These are phyloP conservation scores for Diplocarpon rosae DNA, from an alignment of 2,329 filamentous ascomycete species.

Conservation along the genomic window DNA sequence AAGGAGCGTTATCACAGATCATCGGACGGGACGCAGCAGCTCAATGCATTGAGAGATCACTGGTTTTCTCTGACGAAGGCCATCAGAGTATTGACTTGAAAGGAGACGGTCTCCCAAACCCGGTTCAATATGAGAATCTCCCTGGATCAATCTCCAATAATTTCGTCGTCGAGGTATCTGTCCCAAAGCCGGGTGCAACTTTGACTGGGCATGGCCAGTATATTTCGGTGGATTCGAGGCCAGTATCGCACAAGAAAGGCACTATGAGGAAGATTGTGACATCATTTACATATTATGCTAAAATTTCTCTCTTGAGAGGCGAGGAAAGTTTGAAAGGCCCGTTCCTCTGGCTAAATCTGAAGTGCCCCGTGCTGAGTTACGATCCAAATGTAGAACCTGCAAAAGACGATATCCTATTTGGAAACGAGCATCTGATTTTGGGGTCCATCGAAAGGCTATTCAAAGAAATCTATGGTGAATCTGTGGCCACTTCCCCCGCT, in stretches of 20 bases:
- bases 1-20: constrained; percentile 50
- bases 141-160: background rate
- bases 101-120: background rate
- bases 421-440: constrained; percentile 38
- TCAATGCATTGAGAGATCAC: constrained; percentile 37
- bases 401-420: constrained; percentile 63
- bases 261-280: constrained; percentile 47
- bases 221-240: constrained; percentile 58
- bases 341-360: constrained; percentile 54
- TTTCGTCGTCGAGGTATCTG: constrained; percentile 44
- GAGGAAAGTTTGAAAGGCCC: constrained; percentile 34
- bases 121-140: background rate
- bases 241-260: constrained; percentile 44
- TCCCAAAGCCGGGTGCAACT: constrained; percentile 41
- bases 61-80: constrained; percentile 13
- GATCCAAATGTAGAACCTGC: constrained; percentile 61
- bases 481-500: background rate
- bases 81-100: background rate
- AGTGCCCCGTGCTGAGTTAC: constrained; percentile 51
- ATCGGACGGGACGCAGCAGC: constrained; percentile 45
- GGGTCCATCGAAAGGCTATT: constrained; percentile 24
- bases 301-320: constrained; percentile 17
- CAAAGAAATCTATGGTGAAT: constrained; percentile 21
- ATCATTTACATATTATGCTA: constrained; percentile 41
- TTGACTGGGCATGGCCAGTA: constrained; percentile 44